Evolutionary conservation across 805 yeast genomes (phyloP), one percentile per base, ranked within the genome.

Genomic region (Ogataea naganishii): DNA sequence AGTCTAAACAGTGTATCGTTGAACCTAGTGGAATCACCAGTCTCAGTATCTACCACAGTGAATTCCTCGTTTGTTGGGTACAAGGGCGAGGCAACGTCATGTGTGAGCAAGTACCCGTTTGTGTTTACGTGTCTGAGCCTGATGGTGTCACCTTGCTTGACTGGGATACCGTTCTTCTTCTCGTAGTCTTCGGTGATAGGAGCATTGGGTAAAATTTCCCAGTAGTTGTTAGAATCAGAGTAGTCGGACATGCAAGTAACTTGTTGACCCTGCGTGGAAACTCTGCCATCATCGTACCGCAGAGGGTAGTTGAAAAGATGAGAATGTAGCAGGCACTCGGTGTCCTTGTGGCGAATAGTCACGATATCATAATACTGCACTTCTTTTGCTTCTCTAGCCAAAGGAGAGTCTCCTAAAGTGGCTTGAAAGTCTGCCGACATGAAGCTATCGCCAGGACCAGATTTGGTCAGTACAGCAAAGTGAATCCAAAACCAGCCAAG

Each of bases 401-500:
- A 53, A 15, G 82, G 75, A 29, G 88, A 82, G 50, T 92, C 98
- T 21, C 75, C 78, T 30, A 92, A 66, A 20, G 95, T 79, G 48
- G 85, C 95, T 61, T 92, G 97, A 68, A 92, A 92, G 36, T 80
- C 88, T 6, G 92, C 68, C n/a, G 92, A 74, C 98, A 92, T 92
- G 53, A 89, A 86, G 3, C 69, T 66, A 52, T 92, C 96, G 38
- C 99, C 99, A 5, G 96, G 92, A 18, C 99, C 99, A 2, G 97
- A 88, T 42, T 72, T 78, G 43, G 60, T 69, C 47, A 92, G 69
- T 16, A 92, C 70, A 18, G 74, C 69, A 58, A 92, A 92, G 58
- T 92, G 99, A 31, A 88, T 66, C 61, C 78, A 85, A 60, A 89
- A 92, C 95, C 96, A 86, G 45, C 73, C 76, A 39, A 86, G 64